These are phyloP conservation scores for Colletotrichum tanaceti DNA, from an alignment of 2,329 filamentous ascomycete genomes.

Conservation along the genomic window DNA sequence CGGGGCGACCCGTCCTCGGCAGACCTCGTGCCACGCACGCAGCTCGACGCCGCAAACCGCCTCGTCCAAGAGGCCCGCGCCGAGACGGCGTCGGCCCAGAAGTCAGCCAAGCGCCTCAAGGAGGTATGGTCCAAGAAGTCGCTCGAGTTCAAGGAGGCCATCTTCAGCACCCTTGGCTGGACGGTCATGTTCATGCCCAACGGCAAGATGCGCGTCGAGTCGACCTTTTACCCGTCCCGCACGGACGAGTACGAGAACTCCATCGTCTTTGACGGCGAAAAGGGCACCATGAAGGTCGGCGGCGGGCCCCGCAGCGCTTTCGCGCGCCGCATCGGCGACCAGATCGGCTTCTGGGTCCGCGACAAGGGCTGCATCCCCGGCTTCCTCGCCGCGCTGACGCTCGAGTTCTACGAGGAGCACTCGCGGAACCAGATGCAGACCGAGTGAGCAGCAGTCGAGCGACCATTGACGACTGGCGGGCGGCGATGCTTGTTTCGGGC, in stretches of 20 bases:
- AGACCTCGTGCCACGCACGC: conserved; percentile 79
- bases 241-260: conserved; percentile 78
- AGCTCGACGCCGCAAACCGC: conserved; percentile 79
- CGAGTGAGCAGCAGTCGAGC: conserved; percentile 6
- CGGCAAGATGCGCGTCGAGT: conserved; percentile 92
- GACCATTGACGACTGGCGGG: not conserved
- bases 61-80: conserved; percentile 78
- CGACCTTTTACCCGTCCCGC: conserved; percentile 79
- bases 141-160: conserved; percentile 93
- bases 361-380: conserved; percentile 94
- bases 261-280: conserved; percentile 90
- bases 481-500: not conserved
- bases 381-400: conserved; percentile 87
- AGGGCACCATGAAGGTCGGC: conserved; percentile 97
- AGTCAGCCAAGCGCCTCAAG: conserved; percentile 85
- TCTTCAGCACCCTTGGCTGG: conserved; percentile 92
- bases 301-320: conserved; percentile 90
- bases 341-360: conserved; percentile 96
- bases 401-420: conserved; percentile 90
- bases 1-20: conserved; percentile 56
- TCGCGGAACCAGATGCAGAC: conserved; percentile 44
- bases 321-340: conserved; percentile 83
- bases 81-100: conserved; percentile 79
- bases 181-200: conserved; percentile 97
- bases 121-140: conserved; percentile 94